These are phyloP conservation scores for Avicennia marina DNA, from an alignment of 257 asterid genomes.

Conservation along the genomic window DNA sequence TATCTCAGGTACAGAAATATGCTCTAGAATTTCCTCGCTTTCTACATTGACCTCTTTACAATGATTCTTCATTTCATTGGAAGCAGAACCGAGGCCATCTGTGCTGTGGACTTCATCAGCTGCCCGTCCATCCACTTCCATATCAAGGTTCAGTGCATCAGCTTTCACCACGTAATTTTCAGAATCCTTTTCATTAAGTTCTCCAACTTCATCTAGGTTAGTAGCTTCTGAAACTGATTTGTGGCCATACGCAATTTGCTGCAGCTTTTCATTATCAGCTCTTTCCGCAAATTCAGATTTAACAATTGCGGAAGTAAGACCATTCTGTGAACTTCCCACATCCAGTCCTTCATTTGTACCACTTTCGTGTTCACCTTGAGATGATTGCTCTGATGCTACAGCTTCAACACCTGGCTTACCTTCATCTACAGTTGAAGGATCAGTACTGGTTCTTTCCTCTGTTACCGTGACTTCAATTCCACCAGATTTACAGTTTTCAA, in stretches of 20 bases:
- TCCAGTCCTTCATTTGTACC: constrained; percentile 25
- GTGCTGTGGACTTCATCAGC: constrained; percentile 21
- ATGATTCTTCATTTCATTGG: constrained; percentile 24
- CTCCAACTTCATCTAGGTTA: constrained; percentile 23
- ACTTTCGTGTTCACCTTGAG: constrained; percentile 17
- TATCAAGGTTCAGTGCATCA: constrained; percentile 19
- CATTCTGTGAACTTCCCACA: constrained; percentile 14
- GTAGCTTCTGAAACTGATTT: constrained; percentile 20
- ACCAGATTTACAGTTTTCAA: constrained; percentile 21
- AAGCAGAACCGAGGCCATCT: constrained; percentile 15
- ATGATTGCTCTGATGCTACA: constrained; percentile 14
- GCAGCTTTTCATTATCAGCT: constrained; percentile 20
- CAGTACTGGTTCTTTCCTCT: constrained; percentile 22
- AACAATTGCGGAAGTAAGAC: constrained; percentile 11
- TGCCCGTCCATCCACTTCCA: constrained; percentile 10
- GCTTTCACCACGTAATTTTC: constrained; percentile 12
- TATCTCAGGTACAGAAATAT: constrained; percentile 21
- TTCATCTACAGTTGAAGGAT: constrained; percentile 18
- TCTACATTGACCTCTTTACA: constrained; percentile 24
- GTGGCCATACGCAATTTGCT: constrained; percentile 12
- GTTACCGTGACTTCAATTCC: constrained; percentile 9
- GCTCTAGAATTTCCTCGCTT: constrained; percentile 20
- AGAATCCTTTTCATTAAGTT: constrained; percentile 23
- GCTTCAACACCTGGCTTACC: constrained; percentile 24
- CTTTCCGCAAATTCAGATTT: constrained; percentile 25